A percentile compares a stretch with the other conserved stretches of the same genome.
Evolutionary conservation across 768 basidiomycete genomes (phyloP).

Genomic region (Mrakia blollopis): DNA sequence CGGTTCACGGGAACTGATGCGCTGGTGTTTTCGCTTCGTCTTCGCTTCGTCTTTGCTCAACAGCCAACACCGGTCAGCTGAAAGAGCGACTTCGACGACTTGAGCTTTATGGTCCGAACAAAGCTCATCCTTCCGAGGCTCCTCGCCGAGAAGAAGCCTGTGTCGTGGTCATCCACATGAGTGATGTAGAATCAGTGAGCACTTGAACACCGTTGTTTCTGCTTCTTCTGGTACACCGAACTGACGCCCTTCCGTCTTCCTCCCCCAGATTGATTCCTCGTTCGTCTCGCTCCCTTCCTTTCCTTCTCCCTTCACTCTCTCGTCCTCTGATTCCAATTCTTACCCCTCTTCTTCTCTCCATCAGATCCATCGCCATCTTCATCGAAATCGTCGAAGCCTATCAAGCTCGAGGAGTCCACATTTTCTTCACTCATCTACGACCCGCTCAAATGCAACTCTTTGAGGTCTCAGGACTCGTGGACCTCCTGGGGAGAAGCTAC

Average conservation of each 20-base stretch:
- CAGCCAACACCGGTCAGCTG: conserved; percentile 89
- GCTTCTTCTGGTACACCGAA: too few relatives aligned
- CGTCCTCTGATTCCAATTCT: not conserved
- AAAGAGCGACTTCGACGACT: conserved; percentile 69
- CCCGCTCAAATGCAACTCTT: conserved; percentile 25
- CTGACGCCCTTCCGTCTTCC: too few relatives aligned
- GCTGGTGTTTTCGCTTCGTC: not conserved
- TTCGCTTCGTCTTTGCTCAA: not conserved
- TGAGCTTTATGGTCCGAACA: conserved; percentile 77
- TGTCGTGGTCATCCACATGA: conserved; percentile 81
- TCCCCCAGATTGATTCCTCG: conserved; percentile 69
- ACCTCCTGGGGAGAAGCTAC: not conserved
- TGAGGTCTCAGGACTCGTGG: conserved; percentile 7
- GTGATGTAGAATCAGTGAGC: conserved; percentile 54
- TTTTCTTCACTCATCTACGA: conserved; percentile 31
- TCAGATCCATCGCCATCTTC: conserved; percentile 29
- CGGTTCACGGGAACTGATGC: not conserved
- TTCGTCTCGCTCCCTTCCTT: conserved; percentile 51
- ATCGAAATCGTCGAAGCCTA: conserved; percentile 25
- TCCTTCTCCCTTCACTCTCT: not conserved
- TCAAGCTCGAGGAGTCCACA: conserved; percentile 16
- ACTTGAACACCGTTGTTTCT: too few relatives aligned
- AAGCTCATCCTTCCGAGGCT: conserved; percentile 81
- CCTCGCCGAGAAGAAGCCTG: conserved; percentile 66
- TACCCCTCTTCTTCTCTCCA: not conserved